phyloP scores from a whole-genome alignment of 2,329 filamentous ascomycete genomes.

The Graphium sp. region DNA sequence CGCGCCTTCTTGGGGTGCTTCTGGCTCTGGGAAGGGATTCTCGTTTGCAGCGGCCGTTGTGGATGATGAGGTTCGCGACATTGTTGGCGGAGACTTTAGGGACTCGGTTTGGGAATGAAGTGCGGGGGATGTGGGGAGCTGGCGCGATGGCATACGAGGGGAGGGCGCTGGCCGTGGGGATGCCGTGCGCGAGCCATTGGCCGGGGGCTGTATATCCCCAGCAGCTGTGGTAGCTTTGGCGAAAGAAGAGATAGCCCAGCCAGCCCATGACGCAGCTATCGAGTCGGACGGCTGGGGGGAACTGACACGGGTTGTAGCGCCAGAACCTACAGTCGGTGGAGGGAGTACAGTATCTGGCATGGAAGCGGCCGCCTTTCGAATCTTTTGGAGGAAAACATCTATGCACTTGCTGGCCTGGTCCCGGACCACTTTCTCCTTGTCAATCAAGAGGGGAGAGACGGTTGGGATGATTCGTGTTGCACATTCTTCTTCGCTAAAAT shows the following conservation, averaged over 20 bases:
- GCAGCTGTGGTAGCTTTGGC: slow-evolving; percentile 78
- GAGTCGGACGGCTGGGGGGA: slow-evolving; percentile 52
- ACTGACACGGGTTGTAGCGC: slow-evolving; percentile 54
- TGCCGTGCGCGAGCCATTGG: slow-evolving; percentile 25
- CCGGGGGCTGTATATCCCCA: slow-evolving; percentile 68
- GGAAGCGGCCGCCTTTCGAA: slow-evolving; percentile 58
- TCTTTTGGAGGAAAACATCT: slow-evolving; percentile 67
- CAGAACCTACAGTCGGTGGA: slow-evolving; percentile 35
- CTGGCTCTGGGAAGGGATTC: slow-evolving; percentile 36
- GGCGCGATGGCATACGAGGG: slow-evolving; percentile 19
- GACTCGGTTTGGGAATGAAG: slow-evolving; percentile 44
- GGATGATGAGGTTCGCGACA: slow-evolving; percentile 30
- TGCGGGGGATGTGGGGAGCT: slow-evolving; percentile 36
- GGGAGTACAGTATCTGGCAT: slow-evolving; percentile 73
- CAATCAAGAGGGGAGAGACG: slow-evolving; percentile 69
- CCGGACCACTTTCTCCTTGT: slow-evolving; percentile 89
- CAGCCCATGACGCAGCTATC: slow-evolving; percentile 57
- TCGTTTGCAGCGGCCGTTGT: slow-evolving; percentile 23
- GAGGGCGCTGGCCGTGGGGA: slow-evolving; percentile 20
- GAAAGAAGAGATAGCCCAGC: slow-evolving; percentile 97
- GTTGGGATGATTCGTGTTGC: slow-evolving; percentile 69
- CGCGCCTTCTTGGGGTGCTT: slow-evolving; percentile 42
- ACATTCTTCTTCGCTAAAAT: slow-evolving; percentile 81
- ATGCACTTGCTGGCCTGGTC: slow-evolving; percentile 84
- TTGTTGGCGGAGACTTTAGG: slow-evolving; percentile 31